Evolutionary conservation across 352 stramenopile species (phyloP).

Genomic region (Pythium apleroticum): DNA sequence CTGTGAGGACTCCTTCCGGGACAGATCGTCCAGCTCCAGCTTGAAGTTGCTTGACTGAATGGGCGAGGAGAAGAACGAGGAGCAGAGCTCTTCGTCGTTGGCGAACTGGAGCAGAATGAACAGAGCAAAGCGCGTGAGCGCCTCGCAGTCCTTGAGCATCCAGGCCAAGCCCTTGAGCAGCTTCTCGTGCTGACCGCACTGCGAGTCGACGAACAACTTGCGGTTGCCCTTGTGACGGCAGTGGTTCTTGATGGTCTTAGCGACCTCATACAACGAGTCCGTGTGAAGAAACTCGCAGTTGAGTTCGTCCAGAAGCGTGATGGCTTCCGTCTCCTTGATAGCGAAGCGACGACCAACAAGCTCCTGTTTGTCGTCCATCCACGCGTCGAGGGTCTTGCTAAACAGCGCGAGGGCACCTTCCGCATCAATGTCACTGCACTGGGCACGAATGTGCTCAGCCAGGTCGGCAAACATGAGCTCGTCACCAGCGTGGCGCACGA

Average conservation of each 20-base stretch:
- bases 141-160: conserved; percentile 63
- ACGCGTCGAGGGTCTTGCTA: conserved; percentile 47
- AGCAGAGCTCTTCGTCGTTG: conserved; percentile 35
- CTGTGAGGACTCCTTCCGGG: conserved; percentile 31
- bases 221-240: conserved; percentile 75
- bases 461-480: conserved; percentile 59
- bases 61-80: conserved; percentile 48
- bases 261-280: conserved; percentile 63
- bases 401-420: conserved; percentile 54
- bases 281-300: conserved; percentile 53
- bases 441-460: conserved; percentile 46
- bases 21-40: conserved; percentile 43
- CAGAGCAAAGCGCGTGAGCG: conserved; percentile 54
- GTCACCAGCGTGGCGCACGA: conserved; percentile 47
- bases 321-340: conserved; percentile 50
- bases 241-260: conserved; percentile 65
- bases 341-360: conserved; percentile 50
- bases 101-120: conserved; percentile 69
- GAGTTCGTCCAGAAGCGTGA: conserved; percentile 53
- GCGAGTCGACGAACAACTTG: conserved; percentile 47
- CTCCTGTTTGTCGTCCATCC: conserved; percentile 56
- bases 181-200: conserved; percentile 30
- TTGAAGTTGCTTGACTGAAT: conserved; percentile 64
- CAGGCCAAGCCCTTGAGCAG: conserved; percentile 58
- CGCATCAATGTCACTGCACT: conserved; percentile 58